These are phyloP conservation scores for Coemansia aciculifera DNA, from an alignment of 192 early-diverging fungal species.

Conservation along the genomic window DNA sequence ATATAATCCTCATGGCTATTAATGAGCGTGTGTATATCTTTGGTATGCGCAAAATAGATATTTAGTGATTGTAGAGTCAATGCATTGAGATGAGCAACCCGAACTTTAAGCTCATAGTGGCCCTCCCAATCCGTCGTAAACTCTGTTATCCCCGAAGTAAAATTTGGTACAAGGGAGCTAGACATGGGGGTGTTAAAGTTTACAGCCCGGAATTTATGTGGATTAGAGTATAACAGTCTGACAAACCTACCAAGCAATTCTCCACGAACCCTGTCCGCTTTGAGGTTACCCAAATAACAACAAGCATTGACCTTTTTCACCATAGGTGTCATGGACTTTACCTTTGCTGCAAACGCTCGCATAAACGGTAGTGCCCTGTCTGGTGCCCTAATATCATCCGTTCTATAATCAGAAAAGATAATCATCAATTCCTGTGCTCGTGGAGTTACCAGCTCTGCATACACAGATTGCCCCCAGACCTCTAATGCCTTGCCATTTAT, in stretches of 20 bases:
- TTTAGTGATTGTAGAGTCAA: not conserved
- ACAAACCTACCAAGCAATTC: conserved; percentile 7
- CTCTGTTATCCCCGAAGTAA: conserved; percentile 7
- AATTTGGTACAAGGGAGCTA: not conserved
- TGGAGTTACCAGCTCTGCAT: not conserved
- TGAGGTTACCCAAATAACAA: not conserved
- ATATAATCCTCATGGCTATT: not conserved
- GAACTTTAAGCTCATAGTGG: not conserved
- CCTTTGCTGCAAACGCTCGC: not conserved
- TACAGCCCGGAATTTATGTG: not conserved
- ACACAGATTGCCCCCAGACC: not conserved
- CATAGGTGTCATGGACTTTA: not conserved
- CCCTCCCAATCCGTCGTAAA: not conserved
- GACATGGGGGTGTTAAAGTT: not conserved
- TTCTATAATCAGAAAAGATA: not conserved
- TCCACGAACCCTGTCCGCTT: not conserved
- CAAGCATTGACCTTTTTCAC: not conserved
- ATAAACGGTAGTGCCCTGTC: not conserved
- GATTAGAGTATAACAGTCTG: not conserved
- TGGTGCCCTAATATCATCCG: not conserved
- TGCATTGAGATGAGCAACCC: not conserved
- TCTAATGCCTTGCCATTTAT: not conserved
- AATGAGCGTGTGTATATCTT: not conserved
- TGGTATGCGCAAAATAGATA: not conserved
- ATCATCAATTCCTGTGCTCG: not conserved